phyloP scores from a whole-genome alignment of 2,329 filamentous ascomycete genomes.

The Amylocarpus encephaloides region DNA sequence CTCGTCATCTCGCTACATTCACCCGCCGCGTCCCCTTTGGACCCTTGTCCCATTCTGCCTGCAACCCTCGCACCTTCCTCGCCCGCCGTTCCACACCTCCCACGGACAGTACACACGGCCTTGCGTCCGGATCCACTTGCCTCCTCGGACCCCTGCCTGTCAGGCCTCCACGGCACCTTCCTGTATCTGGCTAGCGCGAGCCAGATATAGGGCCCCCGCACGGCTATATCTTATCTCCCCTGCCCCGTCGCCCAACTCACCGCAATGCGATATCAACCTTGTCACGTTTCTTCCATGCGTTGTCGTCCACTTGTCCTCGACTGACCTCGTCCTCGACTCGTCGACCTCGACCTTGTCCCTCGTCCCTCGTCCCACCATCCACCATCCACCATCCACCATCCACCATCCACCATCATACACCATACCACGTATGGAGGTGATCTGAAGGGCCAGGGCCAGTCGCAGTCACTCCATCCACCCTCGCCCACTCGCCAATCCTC shows the following conservation, averaged over 20 bases:
- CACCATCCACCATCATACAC: too few relatives aligned
- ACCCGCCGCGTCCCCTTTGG: conserved; percentile 9
- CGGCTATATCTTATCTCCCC: conserved; percentile 3
- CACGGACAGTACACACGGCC: not conserved
- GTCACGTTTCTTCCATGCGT: conserved; percentile 31
- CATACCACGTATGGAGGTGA: too few relatives aligned
- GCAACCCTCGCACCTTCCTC: not conserved
- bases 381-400: not conserved
- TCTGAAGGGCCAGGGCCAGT: too few relatives aligned
- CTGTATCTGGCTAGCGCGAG: not conserved
- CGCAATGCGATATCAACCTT: conserved; percentile 20
- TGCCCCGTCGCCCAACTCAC: conserved; percentile 3
- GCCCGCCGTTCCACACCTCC: conserved; percentile 3
- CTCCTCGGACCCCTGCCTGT: conserved; percentile 9
- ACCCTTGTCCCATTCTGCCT: not conserved
- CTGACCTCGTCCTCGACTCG: too few relatives aligned
- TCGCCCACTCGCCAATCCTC: not conserved
- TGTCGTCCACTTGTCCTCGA: too few relatives aligned
- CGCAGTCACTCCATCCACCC: conserved; percentile 1
- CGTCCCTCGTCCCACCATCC: conserved; percentile 9
- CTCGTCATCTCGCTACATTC: conserved; percentile 19
- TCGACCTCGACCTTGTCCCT: too few relatives aligned
- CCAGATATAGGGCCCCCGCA: not conserved
- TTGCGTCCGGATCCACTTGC: conserved; percentile 3
- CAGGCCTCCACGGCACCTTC: not conserved